A percentile compares a stretch with the other conserved stretches of the same genome.
These are phyloP conservation scores for Lepidium campestre DNA, from an alignment of 441 rosid genomes.

Conservation along the genomic window DNA sequence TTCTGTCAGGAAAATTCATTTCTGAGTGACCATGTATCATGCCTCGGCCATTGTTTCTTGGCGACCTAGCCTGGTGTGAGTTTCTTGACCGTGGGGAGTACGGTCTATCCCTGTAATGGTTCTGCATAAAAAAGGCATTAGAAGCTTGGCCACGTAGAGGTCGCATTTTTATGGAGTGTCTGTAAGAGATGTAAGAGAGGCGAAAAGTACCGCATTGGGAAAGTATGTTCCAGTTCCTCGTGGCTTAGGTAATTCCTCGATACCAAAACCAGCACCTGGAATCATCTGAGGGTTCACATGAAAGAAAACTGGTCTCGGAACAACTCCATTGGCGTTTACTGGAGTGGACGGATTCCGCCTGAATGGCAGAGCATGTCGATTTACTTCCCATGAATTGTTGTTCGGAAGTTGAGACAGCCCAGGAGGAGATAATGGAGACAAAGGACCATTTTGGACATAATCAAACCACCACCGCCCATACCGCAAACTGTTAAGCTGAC, in stretches of 20 bases:
- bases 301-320: slow-evolving; percentile 38
- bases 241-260: slow-evolving; percentile 63
- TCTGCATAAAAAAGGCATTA: slow-evolving; percentile 46
- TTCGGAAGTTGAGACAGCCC: slow-evolving; percentile 39
- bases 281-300: slow-evolving; percentile 41
- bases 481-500: slow-evolving; percentile 37
- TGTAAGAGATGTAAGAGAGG: slow-evolving; percentile 16
- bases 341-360: slow-evolving; percentile 35
- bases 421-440: slow-evolving; percentile 34
- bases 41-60: slow-evolving; percentile 44
- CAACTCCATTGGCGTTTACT: slow-evolving; percentile 41
- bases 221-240: slow-evolving; percentile 89
- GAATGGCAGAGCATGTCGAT: slow-evolving; percentile 38
- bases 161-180: not conserved
- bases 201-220: slow-evolving; percentile 58
- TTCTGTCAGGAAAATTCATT: slow-evolving; percentile 39
- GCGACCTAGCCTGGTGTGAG: slow-evolving; percentile 49
- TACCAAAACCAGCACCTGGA: slow-evolving; percentile 40
- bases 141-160: slow-evolving; percentile 10
- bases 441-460: slow-evolving; percentile 33
- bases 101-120: slow-evolving; percentile 60
- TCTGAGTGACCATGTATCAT: slow-evolving; percentile 33
- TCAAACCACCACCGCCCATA: slow-evolving; percentile 44
- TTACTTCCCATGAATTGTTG: slow-evolving; percentile 61
- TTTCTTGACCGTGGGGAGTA: slow-evolving; percentile 41